Conservation (phyloP, 257 asterid species). For the Anisodus acutangulus region DNA sequence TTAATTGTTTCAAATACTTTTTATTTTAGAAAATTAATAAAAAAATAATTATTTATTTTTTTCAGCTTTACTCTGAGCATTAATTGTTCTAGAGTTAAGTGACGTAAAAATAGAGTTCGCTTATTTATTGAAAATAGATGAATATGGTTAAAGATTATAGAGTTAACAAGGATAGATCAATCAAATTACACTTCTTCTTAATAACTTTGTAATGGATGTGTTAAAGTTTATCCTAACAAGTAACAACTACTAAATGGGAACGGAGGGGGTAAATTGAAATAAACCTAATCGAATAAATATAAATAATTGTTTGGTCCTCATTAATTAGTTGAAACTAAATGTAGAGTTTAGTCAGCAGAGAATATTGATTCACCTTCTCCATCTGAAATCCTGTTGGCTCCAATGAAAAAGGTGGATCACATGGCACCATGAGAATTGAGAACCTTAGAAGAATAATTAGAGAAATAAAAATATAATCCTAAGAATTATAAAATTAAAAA, state of each 20-base stretch:
- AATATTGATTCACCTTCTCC: conserved; percentile 15
- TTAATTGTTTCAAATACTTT: no score
- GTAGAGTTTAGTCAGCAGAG: background rate
- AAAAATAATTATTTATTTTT: no score
- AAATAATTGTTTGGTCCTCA: background rate
- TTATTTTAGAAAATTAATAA: no score
- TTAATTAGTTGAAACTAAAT: background rate
- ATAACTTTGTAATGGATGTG: background rate
- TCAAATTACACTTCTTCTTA: background rate
- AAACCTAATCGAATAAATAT: background rate
- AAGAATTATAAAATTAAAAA: background rate
- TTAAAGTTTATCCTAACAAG: no score
- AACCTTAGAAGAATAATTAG: conserved; percentile 29
- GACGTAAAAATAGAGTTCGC: background rate
- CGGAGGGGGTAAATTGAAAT: background rate
- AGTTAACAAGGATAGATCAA: background rate
- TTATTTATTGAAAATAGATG: no score
- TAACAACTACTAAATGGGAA: background rate
- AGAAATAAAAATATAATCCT: conserved; percentile 27
- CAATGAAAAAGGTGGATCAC: conserved; percentile 35
- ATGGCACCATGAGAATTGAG: conserved; percentile 39
- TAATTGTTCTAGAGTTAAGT: no score
- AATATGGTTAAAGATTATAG: no score
- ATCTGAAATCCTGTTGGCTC: background rate
- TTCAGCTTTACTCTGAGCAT: no score